Conservation (phyloP, 1,284 basidiomycete genomes). For the Trichosporon inkin region DNA sequence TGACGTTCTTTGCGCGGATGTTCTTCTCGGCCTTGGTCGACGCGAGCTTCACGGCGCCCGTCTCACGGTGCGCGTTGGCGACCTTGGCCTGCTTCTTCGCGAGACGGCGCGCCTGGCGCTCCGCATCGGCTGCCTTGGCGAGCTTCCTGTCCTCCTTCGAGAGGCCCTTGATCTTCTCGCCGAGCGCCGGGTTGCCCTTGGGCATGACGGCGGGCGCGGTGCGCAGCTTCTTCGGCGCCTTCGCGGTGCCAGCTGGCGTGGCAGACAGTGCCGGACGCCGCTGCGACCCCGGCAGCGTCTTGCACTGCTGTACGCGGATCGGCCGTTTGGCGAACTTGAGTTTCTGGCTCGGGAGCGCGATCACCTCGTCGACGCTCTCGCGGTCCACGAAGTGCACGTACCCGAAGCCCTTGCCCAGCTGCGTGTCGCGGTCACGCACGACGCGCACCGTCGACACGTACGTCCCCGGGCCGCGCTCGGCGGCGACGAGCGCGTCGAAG, state of each 20-base stretch:
- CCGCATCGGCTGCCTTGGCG: constrained; percentile 69
- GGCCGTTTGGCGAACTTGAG: constrained; percentile 87
- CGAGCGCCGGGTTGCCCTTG: constrained; percentile 74
- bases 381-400: constrained; percentile 85
- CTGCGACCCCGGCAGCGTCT: constrained; percentile 52
- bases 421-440: constrained; percentile 84
- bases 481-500: constrained; percentile 72
- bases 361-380: constrained; percentile 80
- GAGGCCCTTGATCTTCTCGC: constrained; percentile 66
- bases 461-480: constrained; percentile 62
- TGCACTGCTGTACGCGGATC: constrained; percentile 79
- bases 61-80: constrained; percentile 44
- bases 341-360: constrained; percentile 67
- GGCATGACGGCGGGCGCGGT: constrained; percentile 49
- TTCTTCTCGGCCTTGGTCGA: constrained; percentile 33
- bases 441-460: constrained; percentile 87
- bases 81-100: constrained; percentile 73
- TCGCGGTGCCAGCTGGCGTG: constrained; percentile 5
- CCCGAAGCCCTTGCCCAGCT: constrained; percentile 95
- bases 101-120: constrained; percentile 71
- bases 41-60: constrained; percentile 57
- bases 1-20: constrained; percentile 32
- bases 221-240: constrained; percentile 10
- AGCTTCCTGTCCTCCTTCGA: constrained; percentile 82
- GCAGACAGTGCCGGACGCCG: constrained; percentile 26